phyloP scores from a whole-genome alignment of 306 rosid genomes.

The Myrica gale region DNA sequence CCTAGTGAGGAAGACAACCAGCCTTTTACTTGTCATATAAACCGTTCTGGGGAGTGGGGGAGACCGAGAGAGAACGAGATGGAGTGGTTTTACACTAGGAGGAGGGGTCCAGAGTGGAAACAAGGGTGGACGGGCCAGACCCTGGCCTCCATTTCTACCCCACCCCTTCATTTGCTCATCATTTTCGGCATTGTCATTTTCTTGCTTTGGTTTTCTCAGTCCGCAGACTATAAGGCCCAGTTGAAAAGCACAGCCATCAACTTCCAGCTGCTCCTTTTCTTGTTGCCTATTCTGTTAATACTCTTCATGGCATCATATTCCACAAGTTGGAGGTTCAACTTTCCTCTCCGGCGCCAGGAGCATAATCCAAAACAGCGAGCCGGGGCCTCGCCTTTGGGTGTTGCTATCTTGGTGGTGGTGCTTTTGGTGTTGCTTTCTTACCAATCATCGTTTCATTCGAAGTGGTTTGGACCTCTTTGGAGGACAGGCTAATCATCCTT shows the following conservation, averaged over 20 bases:
- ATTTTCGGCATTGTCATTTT: constrained; percentile 63
- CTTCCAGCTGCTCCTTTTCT: constrained; percentile 53
- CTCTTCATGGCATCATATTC: constrained; percentile 50
- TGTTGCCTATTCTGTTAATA: constrained; percentile 46
- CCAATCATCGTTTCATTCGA: constrained; percentile 48
- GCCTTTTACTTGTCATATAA: constrained; percentile 20
- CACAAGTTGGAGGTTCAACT: constrained; percentile 31
- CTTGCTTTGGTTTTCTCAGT: constrained; percentile 61
- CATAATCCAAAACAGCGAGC: constrained; percentile 22
- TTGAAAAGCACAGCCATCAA: constrained; percentile 32
- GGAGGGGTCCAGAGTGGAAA: constrained; percentile 72
- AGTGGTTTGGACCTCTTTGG: constrained; percentile 53
- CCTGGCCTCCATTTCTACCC: constrained; percentile 52
- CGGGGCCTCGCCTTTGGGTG: constrained; percentile 46
- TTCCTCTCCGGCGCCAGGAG: constrained; percentile 17
- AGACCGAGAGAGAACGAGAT: constrained; percentile 31
- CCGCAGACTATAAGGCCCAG: constrained; percentile 46
- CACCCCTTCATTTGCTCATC: constrained; percentile 53
- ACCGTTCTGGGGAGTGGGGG: background rate
- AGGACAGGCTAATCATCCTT: constrained; percentile 20
- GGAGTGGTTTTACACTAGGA: constrained; percentile 59
- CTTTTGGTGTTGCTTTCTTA: constrained; percentile 42
- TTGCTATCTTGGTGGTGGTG: constrained; percentile 39
- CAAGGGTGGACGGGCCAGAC: constrained; percentile 52
- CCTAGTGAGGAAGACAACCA: constrained; percentile 34